Evolutionary conservation across 2,329 filamentous ascomycete species (phyloP).

Genomic region (Rasamsonia emersonii): DNA sequence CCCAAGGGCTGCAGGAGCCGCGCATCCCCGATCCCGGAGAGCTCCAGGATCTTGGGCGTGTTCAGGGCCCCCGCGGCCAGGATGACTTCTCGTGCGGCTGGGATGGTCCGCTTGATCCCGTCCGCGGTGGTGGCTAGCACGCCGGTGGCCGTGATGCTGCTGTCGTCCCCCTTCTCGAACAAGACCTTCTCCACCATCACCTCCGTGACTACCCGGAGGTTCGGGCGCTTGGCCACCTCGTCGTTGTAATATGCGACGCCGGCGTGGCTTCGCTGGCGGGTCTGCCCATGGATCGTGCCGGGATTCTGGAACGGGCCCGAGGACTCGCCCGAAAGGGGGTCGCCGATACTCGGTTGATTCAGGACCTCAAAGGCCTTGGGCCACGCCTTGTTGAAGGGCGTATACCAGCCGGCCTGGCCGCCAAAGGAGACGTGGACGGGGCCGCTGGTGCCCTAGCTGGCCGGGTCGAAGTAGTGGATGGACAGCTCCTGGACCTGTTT

Average conservation of each 20-base stretch:
- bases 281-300: constrained; percentile 21
- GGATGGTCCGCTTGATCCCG: constrained; percentile 23
- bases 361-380: too few species aligned
- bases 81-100: constrained; percentile 43
- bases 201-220: constrained; percentile 39
- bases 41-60: constrained; percentile 53
- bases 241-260: constrained; percentile 30
- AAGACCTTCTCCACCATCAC: constrained; percentile 31
- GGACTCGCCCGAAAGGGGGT: constrained; percentile 30
- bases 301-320: constrained; percentile 29
- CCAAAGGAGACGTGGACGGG: too few species aligned
- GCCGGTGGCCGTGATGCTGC: constrained; percentile 21
- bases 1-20: constrained; percentile 31
- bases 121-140: constrained; percentile 35
- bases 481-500: too few species aligned
- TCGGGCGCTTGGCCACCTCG: constrained; percentile 28
- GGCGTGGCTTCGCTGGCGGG: constrained; percentile 31
- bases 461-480: too few species aligned
- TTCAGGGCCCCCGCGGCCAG: constrained; percentile 50
- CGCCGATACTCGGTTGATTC: too few species aligned
- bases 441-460: too few species aligned
- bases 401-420: too few species aligned
- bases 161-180: constrained; percentile 11
- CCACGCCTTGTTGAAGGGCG: too few species aligned
- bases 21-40: constrained; percentile 50